Conservation (phyloP, 129 eudicot genomes). For the Rutidosis leptorrhynchoides region DNA sequence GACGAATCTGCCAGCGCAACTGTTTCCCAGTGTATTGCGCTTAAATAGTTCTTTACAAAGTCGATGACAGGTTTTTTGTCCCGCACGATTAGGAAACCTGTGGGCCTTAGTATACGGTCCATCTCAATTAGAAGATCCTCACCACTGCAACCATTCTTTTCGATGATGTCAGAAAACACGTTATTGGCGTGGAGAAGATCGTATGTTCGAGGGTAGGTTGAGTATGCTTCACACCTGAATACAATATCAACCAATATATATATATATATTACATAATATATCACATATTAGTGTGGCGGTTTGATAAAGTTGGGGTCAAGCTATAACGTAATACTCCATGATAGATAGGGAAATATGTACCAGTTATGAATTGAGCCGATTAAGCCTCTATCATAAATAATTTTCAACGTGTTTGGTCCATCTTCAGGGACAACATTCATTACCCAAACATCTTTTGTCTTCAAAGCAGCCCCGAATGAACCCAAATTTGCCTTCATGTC, state of each 20-base stretch:
- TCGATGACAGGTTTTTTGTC: slow-evolving; percentile 75
- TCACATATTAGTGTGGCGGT: neutral
- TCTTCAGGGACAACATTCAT: slow-evolving; percentile 95
- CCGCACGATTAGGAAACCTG: slow-evolving; percentile 71
- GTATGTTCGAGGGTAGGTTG: slow-evolving; percentile 94
- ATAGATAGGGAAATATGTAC: slow-evolving; percentile 37
- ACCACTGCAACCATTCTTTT: slow-evolving; percentile 89
- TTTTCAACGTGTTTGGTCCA: slow-evolving; percentile 92
- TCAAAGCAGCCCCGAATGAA: slow-evolving; percentile 95
- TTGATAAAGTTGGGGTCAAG: no score
- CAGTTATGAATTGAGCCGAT: slow-evolving; percentile 88
- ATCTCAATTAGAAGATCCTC: slow-evolving; percentile 91
- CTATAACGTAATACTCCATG: neutral
- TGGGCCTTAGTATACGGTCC: slow-evolving; percentile 92
- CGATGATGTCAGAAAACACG: slow-evolving; percentile 75
- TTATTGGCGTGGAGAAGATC: slow-evolving; percentile 93
- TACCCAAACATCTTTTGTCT: slow-evolving; percentile 90
- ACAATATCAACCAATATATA: neutral
- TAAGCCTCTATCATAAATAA: slow-evolving; percentile 89
- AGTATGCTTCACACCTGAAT: slow-evolving; percentile 95
- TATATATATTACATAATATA: neutral
- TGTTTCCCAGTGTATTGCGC: slow-evolving; percentile 95
- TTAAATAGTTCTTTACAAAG: slow-evolving; percentile 72
- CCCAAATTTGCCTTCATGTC: slow-evolving; percentile 97
- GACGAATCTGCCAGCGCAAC: slow-evolving; percentile 64